Evolutionary conservation across 805 yeast genomes (phyloP).

Genomic region (Cyberlindnera subsufficiens): DNA sequence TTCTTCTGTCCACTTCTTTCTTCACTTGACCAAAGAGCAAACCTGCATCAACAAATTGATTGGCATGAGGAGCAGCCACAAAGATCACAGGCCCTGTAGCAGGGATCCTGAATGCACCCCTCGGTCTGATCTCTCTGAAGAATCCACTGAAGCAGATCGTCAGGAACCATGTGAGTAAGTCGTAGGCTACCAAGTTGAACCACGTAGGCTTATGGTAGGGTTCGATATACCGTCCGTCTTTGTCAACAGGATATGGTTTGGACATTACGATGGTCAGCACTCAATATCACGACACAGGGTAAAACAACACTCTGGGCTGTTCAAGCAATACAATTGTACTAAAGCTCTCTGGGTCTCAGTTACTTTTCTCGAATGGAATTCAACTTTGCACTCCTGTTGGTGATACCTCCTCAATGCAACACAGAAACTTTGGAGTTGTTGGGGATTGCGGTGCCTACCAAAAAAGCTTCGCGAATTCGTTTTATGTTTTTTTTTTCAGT

Average conservation of each 20-base stretch:
- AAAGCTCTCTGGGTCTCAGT: no score
- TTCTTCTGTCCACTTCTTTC: slow-evolving; percentile 57
- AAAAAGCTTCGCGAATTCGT: no score
- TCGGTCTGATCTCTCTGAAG: slow-evolving; percentile 81
- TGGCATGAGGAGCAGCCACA: slow-evolving; percentile 98
- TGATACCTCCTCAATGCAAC: no score
- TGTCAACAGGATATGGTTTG: not conserved
- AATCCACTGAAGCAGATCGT: slow-evolving; percentile 53
- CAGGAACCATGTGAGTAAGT: slow-evolving; percentile 46
- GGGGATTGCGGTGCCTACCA: not conserved
- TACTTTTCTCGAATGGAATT: no score
- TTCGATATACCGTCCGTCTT: not conserved
- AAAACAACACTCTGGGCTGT: no score
- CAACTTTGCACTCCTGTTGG: no score
- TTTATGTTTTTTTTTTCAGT: no score
- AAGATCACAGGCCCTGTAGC: slow-evolving; percentile 79
- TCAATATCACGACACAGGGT: no score
- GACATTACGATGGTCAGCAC: not conserved
- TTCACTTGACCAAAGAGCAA: slow-evolving; percentile 79
- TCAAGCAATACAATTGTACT: no score
- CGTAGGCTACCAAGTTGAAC: slow-evolving; percentile 19
- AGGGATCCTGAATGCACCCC: slow-evolving; percentile 77
- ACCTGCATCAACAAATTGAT: slow-evolving; percentile 78
- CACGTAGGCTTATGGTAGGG: slow-evolving; percentile 1
- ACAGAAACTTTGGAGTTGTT: not conserved